Base-by-base conservation (phyloP, 148 eudicot genomes). In the Pouteria glomerata region DNA sequence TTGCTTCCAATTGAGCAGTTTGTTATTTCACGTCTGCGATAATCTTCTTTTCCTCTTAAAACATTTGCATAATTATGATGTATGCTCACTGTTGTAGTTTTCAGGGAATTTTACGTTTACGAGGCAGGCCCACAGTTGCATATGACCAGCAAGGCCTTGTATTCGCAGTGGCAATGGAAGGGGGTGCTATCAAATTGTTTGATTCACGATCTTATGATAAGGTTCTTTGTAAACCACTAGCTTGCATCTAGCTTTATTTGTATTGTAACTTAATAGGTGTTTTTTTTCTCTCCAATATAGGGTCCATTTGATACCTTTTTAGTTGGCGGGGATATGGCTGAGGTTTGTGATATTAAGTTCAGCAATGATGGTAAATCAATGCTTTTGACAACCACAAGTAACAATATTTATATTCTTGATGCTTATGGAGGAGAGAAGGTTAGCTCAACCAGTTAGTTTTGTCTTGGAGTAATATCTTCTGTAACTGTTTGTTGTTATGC, bases 91-190 rank as follows among this genome's bases (percentile, higher is more conserved):
- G 58, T 45, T 70, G 61, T 74, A 71, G 77, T 75, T 79, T 81
- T 73, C 87, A 95, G 99, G 99, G 99, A 50, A 84, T 95, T 68
- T 72, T 95, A 76, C 90, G 81, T 64, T 69, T 95, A 51, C 85
- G 96, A 60, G 99, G 97, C 72, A 88, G 97, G 77, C 99, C 99
- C 68, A 81, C 96, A 33, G 99, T 95, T 79, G 97, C 99, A 65
- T 95, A 88, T 81, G 99, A 95, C 82, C 99, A 95, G 74, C 99
- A 95, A 90, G 99, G 99, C 68, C 96, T 95, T 71, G 99, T 95
- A 60, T 95, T 95, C 90, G 99, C 97, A 13, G 97, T 95, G 75
- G 90, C 99, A 51, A 91, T 95, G 99, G 99, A 95, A 86, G 99
- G 99, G 31, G 97, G 99, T 78, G 99, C 97, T 67, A 82, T 95